Base-by-base conservation (phyloP, 805 yeast species). In the Cyberlindnera suaveolens region DNA sequence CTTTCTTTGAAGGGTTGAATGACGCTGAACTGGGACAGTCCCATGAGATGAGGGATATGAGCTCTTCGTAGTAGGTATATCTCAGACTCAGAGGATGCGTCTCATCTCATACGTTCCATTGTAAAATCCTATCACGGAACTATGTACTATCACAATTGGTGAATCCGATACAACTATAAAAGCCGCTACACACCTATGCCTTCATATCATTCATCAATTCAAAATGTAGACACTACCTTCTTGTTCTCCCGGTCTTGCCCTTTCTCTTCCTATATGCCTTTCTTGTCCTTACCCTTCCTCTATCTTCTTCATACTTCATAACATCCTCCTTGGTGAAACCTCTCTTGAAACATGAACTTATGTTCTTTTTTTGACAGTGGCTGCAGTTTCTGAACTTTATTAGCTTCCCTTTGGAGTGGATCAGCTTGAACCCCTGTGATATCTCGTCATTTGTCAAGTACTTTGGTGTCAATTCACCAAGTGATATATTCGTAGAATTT, bases 1-100 rank as follows among this genome's bases (percentile, higher is more conserved):
- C 96, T 0, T 91, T 93, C 57, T 91, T 93, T 53, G 95, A 89
- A 45, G 87, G 90, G 30, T 68, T 85, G 67, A 72, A 77, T 20
- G 93, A 84, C 52, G 71, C 77, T 8, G 82, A 76, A 52, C 46
- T 68, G 41, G 80, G 78, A 11, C 47, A 45, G 31, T 45, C 48
- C 4, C 32, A 37, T 17, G 33, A 27, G 32, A 13, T 37, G 15
- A 32, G 16, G n/a, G 16, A 37, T 14, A 16, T 29, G 26, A 19
- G 20, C 11, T 20, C 20, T 18, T 15, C 27, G 27, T 23, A 23
- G 27, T 23, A 4, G 10, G 4, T 23, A 36, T 13, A 5, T n/a
- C 14, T 4, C 4, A 14, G 7, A 26, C 14, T 5, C 17, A 19
- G 26, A 20, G 17, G 16, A 27, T 39, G 1, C 14, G 30, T 14